Base-by-base conservation (phyloP, 2,329 filamentous ascomycete species). In the Colletotrichum sp. region DNA sequence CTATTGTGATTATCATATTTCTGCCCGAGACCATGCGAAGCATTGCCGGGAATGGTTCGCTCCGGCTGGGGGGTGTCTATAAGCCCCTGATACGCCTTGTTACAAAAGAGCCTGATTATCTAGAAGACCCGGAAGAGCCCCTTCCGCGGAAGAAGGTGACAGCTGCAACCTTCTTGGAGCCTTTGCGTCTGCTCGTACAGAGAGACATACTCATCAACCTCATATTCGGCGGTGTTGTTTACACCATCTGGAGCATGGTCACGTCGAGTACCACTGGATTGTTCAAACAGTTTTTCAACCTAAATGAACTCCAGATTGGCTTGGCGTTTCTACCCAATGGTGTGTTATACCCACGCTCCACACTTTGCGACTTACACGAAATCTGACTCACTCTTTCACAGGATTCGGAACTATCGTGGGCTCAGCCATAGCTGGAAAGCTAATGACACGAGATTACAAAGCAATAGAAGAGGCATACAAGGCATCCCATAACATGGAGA, bases 241-340 rank as follows among this genome's bases (percentile, higher is more conserved):
- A 82, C 64, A 83, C 87, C 0, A 82, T 86, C 13, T 88, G 87
- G 86, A 87, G 84, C 24, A 89, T 89, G 87, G 85, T 89, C 6
- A 87, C 85, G 9, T 83, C 85, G 2, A 85, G 82, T 16, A 87
- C 87, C 3, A 84, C 86, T 0, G 78, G 79, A 1, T 65, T 85
- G 5, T 84, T 88, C 73, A 81, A 84, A 60, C 28, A 67, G 38
- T 70, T 79, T 2, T 82, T 82, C 30, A 58, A 67, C 4, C 79
- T 82, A 1, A 77, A 61, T 67, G 79, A 82, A 36, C 64, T 79
- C 5, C 61, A 78, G 4, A 71, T 82, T 7, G 81, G 81, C 9
- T 77, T 82, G 1, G 77, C 74, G 2, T 82, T 80, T 55, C 57
- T 82, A 7, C 81, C 81, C 3, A 82, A 81, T 36, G 80, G 81